phyloP scores from a whole-genome alignment of 2,329 filamentous ascomycete genomes.

The Penicillium sp. region DNA sequence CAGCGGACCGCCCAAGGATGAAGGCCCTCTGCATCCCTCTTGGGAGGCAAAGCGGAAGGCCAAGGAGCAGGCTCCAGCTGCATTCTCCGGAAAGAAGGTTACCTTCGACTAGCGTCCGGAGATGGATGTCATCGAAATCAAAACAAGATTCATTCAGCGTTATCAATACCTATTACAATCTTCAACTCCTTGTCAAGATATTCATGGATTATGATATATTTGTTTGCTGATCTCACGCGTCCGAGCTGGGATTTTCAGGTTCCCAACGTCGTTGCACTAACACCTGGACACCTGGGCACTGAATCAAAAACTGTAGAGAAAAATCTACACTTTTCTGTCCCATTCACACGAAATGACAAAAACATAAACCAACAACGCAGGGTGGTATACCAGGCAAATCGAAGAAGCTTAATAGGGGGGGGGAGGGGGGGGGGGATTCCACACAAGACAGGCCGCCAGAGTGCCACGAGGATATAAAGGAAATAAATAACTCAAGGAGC shows the following conservation, averaged over 20 bases:
- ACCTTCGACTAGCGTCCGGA: constrained; percentile 55
- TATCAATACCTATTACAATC: too few species aligned
- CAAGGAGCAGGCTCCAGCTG: constrained; percentile 52
- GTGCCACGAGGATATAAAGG: constrained; percentile 1
- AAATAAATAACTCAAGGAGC: background rate
- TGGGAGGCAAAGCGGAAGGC: constrained; percentile 65
- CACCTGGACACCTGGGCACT: too few species aligned
- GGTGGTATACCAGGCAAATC: constrained; percentile 22
- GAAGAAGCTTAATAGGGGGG: too few species aligned
- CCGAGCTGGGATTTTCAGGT: too few species aligned
- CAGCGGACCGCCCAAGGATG: constrained; percentile 38
- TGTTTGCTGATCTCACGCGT: too few species aligned
- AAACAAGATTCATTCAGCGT: background rate
- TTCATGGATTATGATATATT: too few species aligned
- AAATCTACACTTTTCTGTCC: background rate
- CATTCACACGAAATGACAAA: background rate
- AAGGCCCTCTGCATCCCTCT: constrained; percentile 61
- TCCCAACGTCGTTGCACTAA: too few species aligned
- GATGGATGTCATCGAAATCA: constrained; percentile 7
- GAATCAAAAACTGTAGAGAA: too few species aligned
- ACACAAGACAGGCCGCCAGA: background rate
- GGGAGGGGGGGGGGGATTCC: too few species aligned
- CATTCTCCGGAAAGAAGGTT: constrained; percentile 64
- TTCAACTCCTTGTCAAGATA: too few species aligned
- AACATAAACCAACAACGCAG: constrained; percentile 3